phyloP scores from a whole-genome alignment of 2,329 filamentous ascomycete genomes.

The Dactylellina sp. region DNA sequence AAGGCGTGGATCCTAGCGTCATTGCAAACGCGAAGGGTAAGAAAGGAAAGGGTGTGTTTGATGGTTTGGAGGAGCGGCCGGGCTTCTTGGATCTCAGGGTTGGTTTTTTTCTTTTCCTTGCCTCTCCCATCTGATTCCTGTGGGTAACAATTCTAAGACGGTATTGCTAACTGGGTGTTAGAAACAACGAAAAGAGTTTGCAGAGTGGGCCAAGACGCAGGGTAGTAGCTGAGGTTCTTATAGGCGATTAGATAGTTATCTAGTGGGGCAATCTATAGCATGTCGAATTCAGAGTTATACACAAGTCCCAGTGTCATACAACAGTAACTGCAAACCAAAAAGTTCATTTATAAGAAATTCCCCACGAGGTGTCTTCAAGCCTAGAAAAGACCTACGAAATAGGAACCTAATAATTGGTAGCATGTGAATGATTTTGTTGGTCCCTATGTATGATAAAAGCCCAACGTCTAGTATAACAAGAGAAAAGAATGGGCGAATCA shows the following conservation, averaged over 20 bases:
- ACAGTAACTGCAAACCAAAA: background rate
- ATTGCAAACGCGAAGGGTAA: slow-evolving; percentile 66
- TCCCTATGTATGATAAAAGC: slow-evolving; percentile 4
- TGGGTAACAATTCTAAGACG: slow-evolving; percentile 8
- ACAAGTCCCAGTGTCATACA: background rate
- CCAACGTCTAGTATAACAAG: slow-evolving; percentile 1
- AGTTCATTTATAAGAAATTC: no score
- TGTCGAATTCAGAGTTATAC: no score
- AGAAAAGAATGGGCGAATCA: slow-evolving; percentile 2
- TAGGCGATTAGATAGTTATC: background rate
- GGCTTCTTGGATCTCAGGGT: slow-evolving; percentile 90
- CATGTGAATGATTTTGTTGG: slow-evolving; percentile 7
- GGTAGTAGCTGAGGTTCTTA: slow-evolving; percentile 22
- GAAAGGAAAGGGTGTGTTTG: slow-evolving; percentile 82
- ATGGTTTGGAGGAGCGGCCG: slow-evolving; percentile 79
- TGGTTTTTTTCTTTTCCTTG: slow-evolving; percentile 59
- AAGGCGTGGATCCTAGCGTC: slow-evolving; percentile 73
- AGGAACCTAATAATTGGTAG: background rate
- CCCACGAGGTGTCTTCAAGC: background rate
- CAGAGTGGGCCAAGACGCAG: slow-evolving; percentile 61
- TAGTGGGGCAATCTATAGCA: background rate
- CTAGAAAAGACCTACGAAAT: background rate
- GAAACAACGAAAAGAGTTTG: slow-evolving; percentile 79
- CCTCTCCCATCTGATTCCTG: slow-evolving; percentile 58
- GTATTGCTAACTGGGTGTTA: slow-evolving; percentile 59